Evolutionary conservation across 352 stramenopile species (phyloP).

Genomic region (Peronospora belbahrii): DNA sequence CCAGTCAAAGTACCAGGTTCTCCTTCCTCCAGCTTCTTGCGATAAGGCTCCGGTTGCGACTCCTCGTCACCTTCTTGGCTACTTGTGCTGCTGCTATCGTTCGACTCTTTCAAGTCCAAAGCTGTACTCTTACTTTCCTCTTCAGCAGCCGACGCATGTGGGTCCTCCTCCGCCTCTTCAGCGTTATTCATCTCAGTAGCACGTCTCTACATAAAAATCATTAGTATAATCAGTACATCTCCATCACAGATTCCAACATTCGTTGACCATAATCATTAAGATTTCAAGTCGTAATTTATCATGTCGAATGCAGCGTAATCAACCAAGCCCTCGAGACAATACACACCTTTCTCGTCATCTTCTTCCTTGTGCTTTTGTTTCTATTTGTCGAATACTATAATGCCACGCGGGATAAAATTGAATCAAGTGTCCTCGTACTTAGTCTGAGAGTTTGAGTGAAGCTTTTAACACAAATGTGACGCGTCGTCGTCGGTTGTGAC

Average conservation of each 20-base stretch:
- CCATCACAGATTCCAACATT: no score
- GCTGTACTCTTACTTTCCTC: slow-evolving; percentile 11
- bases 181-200: slow-evolving; percentile 32
- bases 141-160: slow-evolving; percentile 7
- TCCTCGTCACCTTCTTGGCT: slow-evolving; percentile 19
- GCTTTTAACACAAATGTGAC: slow-evolving; percentile 10
- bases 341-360: slow-evolving; percentile 32
- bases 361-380: not conserved
- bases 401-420: slow-evolving; percentile 17
- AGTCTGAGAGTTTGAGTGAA: not conserved
- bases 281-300: no score
- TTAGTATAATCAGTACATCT: no score
- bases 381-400: slow-evolving; percentile 14
- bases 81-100: slow-evolving; percentile 19
- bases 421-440: not conserved
- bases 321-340: no score
- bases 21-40: slow-evolving; percentile 48
- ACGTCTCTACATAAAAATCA: slow-evolving; percentile 21
- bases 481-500: slow-evolving; percentile 3
- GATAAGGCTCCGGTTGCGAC: slow-evolving; percentile 44
- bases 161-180: slow-evolving; percentile 26
- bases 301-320: no score
- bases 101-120: slow-evolving; percentile 11
- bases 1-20: slow-evolving; percentile 66
- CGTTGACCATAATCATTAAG: no score